Evolutionary conservation across 2,329 filamentous ascomycete species (phyloP), one percentile per base, ranked within the genome.

Genomic region (Plectosphaerella plurivora): DNA sequence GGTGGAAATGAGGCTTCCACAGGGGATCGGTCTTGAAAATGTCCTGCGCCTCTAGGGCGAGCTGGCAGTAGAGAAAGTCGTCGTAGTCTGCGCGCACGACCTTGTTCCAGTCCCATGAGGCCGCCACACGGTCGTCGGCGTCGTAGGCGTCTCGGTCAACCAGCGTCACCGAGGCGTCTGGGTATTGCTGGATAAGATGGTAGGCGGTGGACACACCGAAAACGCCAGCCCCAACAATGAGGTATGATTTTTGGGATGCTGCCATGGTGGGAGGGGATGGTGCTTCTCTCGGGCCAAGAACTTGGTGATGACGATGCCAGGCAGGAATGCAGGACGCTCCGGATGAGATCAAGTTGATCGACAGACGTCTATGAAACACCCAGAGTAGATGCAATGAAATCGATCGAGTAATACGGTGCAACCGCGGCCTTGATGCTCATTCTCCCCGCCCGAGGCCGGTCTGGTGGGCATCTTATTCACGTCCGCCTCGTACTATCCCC

Each of bases 131-230:
- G 15, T 59, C 57, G 1, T 61, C 56, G 2, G 60, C 57, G 25
- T 57, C 55, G 47, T 58, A 63, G 33, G 54, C 52, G 45, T 56
- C 53, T 16, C 63, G 59, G 51, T 65, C 63, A 12, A 65, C 41
- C 36, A 65, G 57, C 12, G 58, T 64, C 9, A 65, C 56, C 6
- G 28, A 33, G 18, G 56, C 54, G 48, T 54, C 41, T 36, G 55
- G 55, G 41, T 52, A 44, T 18, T 52, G 47, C 8, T 54, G 52
- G 49, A 72, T 65, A 39, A 78, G 68, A 52, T 79, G 72, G 55
- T 77, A 75, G 2, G 77, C 77, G 1, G 75, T 77, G 22, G 71
- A 74, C 25, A 71, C 70, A 45, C 77, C 77, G 53, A 79, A 79
- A 25, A 76, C 73, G 37, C 77, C 77, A 4, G 71, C 74, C 25